Base-by-base conservation (phyloP, 2,329 filamentous ascomycete species). In the Lachnellula suecica region DNA sequence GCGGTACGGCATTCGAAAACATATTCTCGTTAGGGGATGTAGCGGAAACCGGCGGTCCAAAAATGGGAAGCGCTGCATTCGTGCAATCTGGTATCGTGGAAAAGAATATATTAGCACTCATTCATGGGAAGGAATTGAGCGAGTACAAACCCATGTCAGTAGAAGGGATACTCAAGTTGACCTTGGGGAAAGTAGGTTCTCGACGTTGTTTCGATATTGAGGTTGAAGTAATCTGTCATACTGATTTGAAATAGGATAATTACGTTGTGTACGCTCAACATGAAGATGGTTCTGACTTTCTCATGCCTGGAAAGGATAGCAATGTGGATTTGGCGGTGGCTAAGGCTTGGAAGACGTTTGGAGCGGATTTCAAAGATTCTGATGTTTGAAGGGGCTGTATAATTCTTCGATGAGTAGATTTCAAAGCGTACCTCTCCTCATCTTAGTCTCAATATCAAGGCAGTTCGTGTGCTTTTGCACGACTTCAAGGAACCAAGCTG, bases 11-110 rank as follows among this genome's bases (percentile, higher is more conserved):
- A 44, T 64, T 68, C 43, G 56, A 65, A 1, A 65, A 73, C 31
- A 70, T 82, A 13, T 82, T 78, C 59, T 77, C 78, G 0, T 63
- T 76, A 0, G 79, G 79, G 6, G 79, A 82, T 58, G 74, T 82
- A 20, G 73, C 78, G 11, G 72, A 74, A 10, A 71, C 71, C n/a
- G 67, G 68, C 1, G 65, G 65, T 0, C 65, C 66, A 10, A 71
- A 68, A 24, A 76, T 76, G 59, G 77, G 71, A 2, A 68, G 76
- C 31, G 71, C 77, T 1, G 75, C 70, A 1, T 61, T 67, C 15
- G 58, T 71, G 13, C 78, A 81, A 53, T 73, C 72, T 0, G 68
- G 71, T 15, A 58, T 75, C 2, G 77, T 76, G 0, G 65, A 66
- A 0, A 60, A 68, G 6, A 81, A 81, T 48, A 74, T 81, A 37